Base-by-base conservation (phyloP, 768 basidiomycete species). In the Xerocomellus amylosporus region DNA sequence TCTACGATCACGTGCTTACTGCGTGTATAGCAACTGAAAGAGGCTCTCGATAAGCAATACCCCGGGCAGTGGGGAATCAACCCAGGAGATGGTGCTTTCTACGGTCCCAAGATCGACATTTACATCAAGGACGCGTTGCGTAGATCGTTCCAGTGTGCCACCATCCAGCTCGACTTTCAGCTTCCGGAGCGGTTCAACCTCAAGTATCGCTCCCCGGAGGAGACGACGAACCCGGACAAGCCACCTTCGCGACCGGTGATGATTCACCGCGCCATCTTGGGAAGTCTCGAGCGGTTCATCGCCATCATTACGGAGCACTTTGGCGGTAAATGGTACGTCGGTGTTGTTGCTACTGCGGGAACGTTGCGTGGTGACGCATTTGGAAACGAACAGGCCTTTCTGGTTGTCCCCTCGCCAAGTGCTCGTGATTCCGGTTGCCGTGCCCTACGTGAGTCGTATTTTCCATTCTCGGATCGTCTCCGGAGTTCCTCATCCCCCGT, bases 31-130 rank as follows among this genome's bases (percentile, higher is more conserved):
- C 91, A 93, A 88, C 81, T 95, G 49, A 86, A 79, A 49, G 76
- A 79, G 60, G 88, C 92, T 2, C 83, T 99, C 48, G 90, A 98
- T 34, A 87, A 86, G 63, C 81, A 84, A 53, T 88, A 94, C 62
- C 84, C 92, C 0, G 93, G 91, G 44, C 81, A 89, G 61, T 99
- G 97, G 97, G 82, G 86, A 50, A 72, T 95, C 53, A 97, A 97
- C 71, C 90, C 91, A 9, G 96, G 94, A 42, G 97, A 99, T 65
- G 97, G 97, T 46, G 97, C 97, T 10, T 99, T 99, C 82, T 99
- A 99, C 74, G 97, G 97, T 0, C 97, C 97, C 59, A 98, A 98
- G 78, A 96, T 98, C 65, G 97, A 98, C 73, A 96, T 99, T 75
- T 93, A 90, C 55, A 89, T 98, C 68, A 83, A 85, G 24, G 97